Evolutionary conservation across 2,329 filamentous ascomycete species (phyloP).

Genomic region (Calonectria leucothoes): DNA sequence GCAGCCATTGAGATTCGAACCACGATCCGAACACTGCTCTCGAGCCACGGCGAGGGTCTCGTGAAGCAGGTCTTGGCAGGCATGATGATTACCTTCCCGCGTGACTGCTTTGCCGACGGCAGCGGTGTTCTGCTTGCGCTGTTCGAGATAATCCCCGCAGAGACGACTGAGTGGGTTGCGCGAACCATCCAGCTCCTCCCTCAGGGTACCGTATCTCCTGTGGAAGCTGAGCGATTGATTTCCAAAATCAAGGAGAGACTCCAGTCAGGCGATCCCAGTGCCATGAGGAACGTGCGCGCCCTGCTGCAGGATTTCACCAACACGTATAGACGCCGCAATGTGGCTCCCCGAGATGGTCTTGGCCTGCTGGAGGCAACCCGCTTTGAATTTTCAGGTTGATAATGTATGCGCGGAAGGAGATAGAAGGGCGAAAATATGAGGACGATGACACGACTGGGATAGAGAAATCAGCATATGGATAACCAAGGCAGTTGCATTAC

Average conservation of each 20-base stretch:
- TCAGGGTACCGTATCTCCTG: conserved; percentile 80
- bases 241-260: conserved; percentile 84
- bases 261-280: conserved; percentile 68
- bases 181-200: conserved; percentile 87
- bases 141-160: conserved; percentile 85
- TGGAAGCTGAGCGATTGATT: conserved; percentile 85
- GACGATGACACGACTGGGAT: conserved; percentile 14
- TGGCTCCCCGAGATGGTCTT: conserved; percentile 92
- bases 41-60: conserved; percentile 78
- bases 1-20: conserved; percentile 77
- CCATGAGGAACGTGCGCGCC: conserved; percentile 80
- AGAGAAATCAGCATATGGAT: conserved; percentile 12
- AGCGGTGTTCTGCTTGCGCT: conserved; percentile 91
- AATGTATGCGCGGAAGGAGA: conserved; percentile 21
- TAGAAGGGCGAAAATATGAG: conserved; percentile 3
- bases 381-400: conserved; percentile 78
- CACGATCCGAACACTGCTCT: conserved; percentile 78
- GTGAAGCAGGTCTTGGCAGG: conserved; percentile 93
- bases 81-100: conserved; percentile 99
- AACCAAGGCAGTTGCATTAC: background rate
- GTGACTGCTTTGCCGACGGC: conserved; percentile 94
- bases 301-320: conserved; percentile 97
- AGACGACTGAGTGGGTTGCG: conserved; percentile 86
- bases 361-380: conserved; percentile 87
- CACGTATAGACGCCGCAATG: conserved; percentile 90